These are phyloP conservation scores for Ascocoryne sarcoides DNA, from an alignment of 2,329 filamentous ascomycete species.

Conservation along the genomic window DNA sequence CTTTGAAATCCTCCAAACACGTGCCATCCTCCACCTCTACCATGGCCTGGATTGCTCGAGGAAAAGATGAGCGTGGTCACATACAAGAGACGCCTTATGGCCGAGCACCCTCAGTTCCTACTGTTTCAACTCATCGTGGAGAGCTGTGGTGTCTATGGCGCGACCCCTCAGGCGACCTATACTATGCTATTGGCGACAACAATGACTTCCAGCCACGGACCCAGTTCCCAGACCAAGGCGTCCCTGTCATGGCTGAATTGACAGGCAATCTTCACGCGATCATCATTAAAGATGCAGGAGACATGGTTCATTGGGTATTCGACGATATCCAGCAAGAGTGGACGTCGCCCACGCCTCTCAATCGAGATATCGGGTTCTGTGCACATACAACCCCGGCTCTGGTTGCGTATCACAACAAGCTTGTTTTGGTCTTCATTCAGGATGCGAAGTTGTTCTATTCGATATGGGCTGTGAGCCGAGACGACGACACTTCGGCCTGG, in stretches of 20 bases:
- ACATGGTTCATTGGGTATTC: constrained; percentile 28
- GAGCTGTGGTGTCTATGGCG: constrained; percentile 31
- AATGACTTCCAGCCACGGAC: constrained; percentile 23
- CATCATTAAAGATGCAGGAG: constrained; percentile 23
- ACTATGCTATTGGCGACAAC: constrained; percentile 28
- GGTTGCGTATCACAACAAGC: constrained; percentile 30
- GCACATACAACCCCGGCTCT: constrained; percentile 26
- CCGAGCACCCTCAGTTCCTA: constrained; percentile 28
- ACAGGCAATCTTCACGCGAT: constrained; percentile 30
- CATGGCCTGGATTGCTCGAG: constrained; percentile 29
- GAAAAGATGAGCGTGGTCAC: constrained; percentile 21
- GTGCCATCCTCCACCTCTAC: no score
- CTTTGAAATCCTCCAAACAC: no score
- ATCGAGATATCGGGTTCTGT: constrained; percentile 17
- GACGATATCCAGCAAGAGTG: constrained; percentile 27
- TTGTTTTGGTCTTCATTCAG: constrained; percentile 28
- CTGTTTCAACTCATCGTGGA: constrained; percentile 30
- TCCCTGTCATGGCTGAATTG: constrained; percentile 29
- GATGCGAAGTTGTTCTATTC: constrained; percentile 25
- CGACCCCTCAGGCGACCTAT: constrained; percentile 24
- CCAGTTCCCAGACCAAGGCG: constrained; percentile 26
- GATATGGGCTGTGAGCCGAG: constrained; percentile 20
- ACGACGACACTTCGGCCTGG: constrained; percentile 15
- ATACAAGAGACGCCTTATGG: constrained; percentile 22
- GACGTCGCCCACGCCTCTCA: constrained; percentile 20